Evolutionary conservation across 2,329 filamentous ascomycete species (phyloP), one percentile per base, ranked within the genome.

Genomic region (Hypoxylon sp.): DNA sequence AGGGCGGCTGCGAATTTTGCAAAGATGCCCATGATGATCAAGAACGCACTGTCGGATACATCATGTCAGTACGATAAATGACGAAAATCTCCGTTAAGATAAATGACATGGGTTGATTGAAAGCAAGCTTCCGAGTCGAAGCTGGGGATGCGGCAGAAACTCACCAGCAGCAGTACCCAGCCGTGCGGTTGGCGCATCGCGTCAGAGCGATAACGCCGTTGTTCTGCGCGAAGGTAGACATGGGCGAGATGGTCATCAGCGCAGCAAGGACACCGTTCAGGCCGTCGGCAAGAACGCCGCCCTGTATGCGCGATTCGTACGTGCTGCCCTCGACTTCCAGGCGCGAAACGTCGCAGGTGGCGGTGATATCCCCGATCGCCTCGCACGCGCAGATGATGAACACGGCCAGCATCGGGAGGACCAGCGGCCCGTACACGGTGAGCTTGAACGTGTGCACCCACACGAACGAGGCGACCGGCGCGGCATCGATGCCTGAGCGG

Each of bases 151-250:
- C 2, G 31, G 10, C 5, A 3, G n/a, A 42, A 18, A 63, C 70
- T 55, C 60, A 74, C 74, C 83, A 92, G 70, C 87, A 89, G 45
- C 87, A 89, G 72, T 92, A 92, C 3, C 91, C 91, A 4, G 90
- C 91, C 42, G 87, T 89, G 50, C 91, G 85, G 72, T 92, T 94
- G 1, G 91, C 91, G 72, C 90, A 94, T 13, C 90, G 83, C 0
- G 91, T 95, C 40, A 95, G 79, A 0, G 90, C 88, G 59, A 95
- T 93, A 48, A 94, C 89, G 29, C 90, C 90, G 71, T 94, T 93
- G 77, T 94, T 94, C 73, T 93, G 90, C 0, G 90, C 90, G 66
- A 93, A 93, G 0, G 87, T 89, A 1, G 86, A 88, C 84, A 93
- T 90, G 24, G 90, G 90, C 0, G 89, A 90, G 65, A 91, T 90